Evolutionary conservation across 2,329 filamentous ascomycete species (phyloP), one percentile per base, ranked within the genome.

Genomic region (Saccharata proteae): DNA sequence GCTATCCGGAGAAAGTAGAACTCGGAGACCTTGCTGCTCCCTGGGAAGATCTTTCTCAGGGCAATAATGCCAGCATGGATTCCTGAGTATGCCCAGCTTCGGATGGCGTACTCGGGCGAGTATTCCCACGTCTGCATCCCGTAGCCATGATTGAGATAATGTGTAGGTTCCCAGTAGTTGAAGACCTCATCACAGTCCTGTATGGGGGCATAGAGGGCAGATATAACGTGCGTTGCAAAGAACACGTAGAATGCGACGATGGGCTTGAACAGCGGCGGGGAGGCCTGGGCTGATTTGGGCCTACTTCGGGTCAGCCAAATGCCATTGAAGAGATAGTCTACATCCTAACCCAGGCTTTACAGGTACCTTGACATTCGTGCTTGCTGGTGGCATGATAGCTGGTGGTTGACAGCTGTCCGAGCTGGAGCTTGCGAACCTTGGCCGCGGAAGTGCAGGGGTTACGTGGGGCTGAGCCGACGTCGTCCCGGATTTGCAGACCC

Each of bases 91-190:
- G 85, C 66, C 90, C 90, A 98, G 60, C 85, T 94, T 40, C 90
- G 77, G 45, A 98, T 94, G 30, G 85, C 82, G 58, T 81, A 96
- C 36, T 88, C 78, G 4, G 90, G 90, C 1, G 88, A 93, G 59
- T 96, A 98, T 57, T 98, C 90, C 90, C 90, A 98, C 1, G 90
- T 98, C 61, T 98, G 86, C 30, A 94, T 67, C 22, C 88, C 90
- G 49, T 93, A 88, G 45, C 83, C 82, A 62, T 94, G 85, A 37
- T 76, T 80, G 16, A 98, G 70, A 57, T 94, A 98, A 57, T 98
- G 90, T 0, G 86, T 76, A 0, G 90, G 88, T 48, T 98, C 90
- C 85, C 88, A 98, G 64, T 93, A 98, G 55, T 98, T 98, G 69
- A 93, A 98, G 8, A 88, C 88, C 62, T 98, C 90, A 47, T 98